phyloP scores from a whole-genome alignment of 306 rosid genomes.

The Rubus parviflorus region DNA sequence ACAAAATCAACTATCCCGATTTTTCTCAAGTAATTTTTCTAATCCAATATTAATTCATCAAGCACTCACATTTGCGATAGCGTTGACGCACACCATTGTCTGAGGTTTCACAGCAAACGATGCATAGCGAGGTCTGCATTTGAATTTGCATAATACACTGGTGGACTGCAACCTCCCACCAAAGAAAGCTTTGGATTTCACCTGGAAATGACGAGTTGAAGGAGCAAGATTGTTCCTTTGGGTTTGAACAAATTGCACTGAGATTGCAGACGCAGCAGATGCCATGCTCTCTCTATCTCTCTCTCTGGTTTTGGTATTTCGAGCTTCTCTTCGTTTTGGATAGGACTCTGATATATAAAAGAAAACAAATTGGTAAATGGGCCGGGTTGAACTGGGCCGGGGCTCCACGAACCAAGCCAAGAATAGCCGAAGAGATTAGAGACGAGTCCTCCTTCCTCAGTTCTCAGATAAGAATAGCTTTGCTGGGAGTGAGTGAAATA shows the following conservation, averaged over 20 bases:
- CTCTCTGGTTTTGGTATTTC: neutral
- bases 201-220: slow-evolving; percentile 48
- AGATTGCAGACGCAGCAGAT: slow-evolving; percentile 38
- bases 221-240: slow-evolving; percentile 27
- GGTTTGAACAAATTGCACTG: slow-evolving; percentile 39
- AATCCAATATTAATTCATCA: too few relatives aligned
- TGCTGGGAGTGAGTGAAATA: neutral
- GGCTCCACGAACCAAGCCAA: neutral
- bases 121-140: slow-evolving; percentile 31
- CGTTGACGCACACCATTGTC: slow-evolving; percentile 44
- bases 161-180: slow-evolving; percentile 15
- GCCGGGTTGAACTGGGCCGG: neutral
- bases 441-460: too few relatives aligned
- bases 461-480: neutral
- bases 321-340: neutral
- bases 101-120: slow-evolving; percentile 34
- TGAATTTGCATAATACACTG: neutral
- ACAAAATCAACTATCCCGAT: neutral
- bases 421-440: neutral
- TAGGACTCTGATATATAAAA: neutral
- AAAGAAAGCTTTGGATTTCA: neutral
- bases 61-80: slow-evolving; percentile 46
- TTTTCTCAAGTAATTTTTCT: too few relatives aligned
- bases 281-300: neutral
- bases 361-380: neutral